phyloP scores from a whole-genome alignment of 768 basidiomycete species.

The Tephrocybe sp. region DNA sequence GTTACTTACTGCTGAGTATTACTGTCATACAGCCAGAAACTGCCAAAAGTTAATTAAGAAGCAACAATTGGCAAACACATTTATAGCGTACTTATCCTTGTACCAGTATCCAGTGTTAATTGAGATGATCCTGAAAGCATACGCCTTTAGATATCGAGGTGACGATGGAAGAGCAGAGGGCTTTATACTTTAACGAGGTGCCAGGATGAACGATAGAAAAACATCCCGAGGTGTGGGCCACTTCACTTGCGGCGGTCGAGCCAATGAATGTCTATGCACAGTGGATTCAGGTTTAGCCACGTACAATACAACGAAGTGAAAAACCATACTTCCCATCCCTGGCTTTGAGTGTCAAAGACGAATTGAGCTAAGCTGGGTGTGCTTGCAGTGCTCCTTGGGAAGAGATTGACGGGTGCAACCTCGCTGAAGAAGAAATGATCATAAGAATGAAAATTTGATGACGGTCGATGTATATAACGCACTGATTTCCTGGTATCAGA shows the following conservation, averaged over 20 bases:
- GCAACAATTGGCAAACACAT: not conserved
- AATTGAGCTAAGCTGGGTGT: constrained; percentile 42
- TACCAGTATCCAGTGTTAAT: constrained; percentile 64
- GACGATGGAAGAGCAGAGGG: not conserved
- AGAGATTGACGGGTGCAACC: constrained; percentile 53
- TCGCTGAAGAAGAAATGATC: constrained; percentile 35
- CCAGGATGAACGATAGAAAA: constrained; percentile 46
- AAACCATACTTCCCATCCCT: constrained; percentile 43
- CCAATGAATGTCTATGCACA: constrained; percentile 54
- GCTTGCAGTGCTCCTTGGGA: constrained; percentile 46
- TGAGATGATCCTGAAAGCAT: constrained; percentile 46
- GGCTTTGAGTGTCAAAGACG: constrained; percentile 52
- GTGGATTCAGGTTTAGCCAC: too few relatives aligned
- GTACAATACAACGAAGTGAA: not conserved
- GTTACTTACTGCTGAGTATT: constrained; percentile 39
- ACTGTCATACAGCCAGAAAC: constrained; percentile 61
- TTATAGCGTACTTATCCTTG: constrained; percentile 43
- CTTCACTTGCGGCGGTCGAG: constrained; percentile 36
- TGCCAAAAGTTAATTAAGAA: constrained; percentile 10
- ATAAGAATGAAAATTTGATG: not conserved
- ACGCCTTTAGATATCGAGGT: not conserved
- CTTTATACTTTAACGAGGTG: not conserved
- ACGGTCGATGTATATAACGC: constrained; percentile 16
- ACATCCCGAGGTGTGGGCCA: constrained; percentile 49
- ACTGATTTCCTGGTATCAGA: constrained; percentile 44